These are phyloP conservation scores for Diaporthe vaccinii DNA, from an alignment of 2,329 filamentous ascomycete genomes.

Conservation along the genomic window DNA sequence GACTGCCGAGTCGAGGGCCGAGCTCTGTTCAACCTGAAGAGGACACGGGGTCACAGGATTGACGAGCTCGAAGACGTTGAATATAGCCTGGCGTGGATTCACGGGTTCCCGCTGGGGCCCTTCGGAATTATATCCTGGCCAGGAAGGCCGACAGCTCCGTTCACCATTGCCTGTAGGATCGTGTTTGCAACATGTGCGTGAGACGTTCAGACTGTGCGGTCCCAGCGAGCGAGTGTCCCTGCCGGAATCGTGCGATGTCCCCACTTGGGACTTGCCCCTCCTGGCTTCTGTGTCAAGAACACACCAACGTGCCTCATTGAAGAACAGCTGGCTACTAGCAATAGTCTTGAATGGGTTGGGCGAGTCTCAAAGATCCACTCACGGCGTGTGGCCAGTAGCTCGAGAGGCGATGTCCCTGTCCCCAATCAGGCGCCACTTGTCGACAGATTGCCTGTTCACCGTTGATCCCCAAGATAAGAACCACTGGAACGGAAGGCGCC, in stretches of 20 bases:
- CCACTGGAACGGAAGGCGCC: background rate
- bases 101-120: too few relatives aligned
- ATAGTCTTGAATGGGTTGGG: background rate
- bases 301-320: background rate
- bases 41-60: background rate
- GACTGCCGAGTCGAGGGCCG: slow-evolving; percentile 14
- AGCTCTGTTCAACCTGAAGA: slow-evolving; percentile 10
- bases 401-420: background rate
- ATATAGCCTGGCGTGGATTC: background rate
- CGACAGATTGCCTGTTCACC: background rate
- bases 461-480: background rate
- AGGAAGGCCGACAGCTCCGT: background rate
- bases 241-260: too few relatives aligned
- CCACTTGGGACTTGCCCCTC: background rate
- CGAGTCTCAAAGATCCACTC: too few relatives aligned
- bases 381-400: background rate
- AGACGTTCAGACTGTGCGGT: background rate
- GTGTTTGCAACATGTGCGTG: background rate
- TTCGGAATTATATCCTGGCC: background rate
- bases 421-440: background rate
- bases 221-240: background rate
- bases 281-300: too few relatives aligned
- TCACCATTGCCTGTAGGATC: background rate
- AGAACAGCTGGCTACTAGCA: background rate
- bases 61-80: background rate